Evolutionary conservation across 164 flowering plant genomes (phyloP), one percentile per base, ranked within the genome.

Genomic region (Piper betle): DNA sequence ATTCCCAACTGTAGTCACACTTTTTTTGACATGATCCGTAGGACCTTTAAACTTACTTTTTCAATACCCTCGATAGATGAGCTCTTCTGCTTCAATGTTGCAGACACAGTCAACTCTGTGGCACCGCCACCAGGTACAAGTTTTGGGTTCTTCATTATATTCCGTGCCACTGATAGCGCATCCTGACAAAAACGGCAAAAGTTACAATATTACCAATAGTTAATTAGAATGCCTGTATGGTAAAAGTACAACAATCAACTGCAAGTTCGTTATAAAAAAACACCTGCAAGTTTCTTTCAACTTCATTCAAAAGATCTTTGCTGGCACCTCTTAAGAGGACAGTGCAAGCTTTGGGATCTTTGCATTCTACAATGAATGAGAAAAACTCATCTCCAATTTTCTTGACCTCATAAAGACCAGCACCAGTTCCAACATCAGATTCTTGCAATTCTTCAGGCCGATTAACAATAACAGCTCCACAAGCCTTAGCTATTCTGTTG

Each of bases 51-150:
- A 4, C n/a, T 58, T 62, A 90, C 97, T 88, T 93, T 93, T 65
- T 87, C 98, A 57, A 93, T 81, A 61, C 97, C 97, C 74, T 86
- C 97, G 66, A 93, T 66, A 12, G 96, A 82, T 18, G 94, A 83
- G 69, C 96, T 88, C 77, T 86, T 93, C 77, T 90, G 97, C 82
- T 90, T 93, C 75, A 93, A 66, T 20, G 86, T 80, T 59, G 97
- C 98, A 61, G 98, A 93, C 13, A 93, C 98, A 67, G 98, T 90
- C 62, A 93, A 65, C 69, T 93, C 98, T 3, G 98, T 73, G 33
- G 97, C 98, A 64, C 98, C 97, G 58, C 98, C 98, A 50, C 98
- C 96, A 71, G 97, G 98, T 68, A 93, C 85, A 73, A 93, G 91
- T 69, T 86, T 90, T 12, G 98, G 98, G 70, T 93, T 83, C 68